Evolutionary conservation across 176 grass and related monocot species (phyloP).

Genomic region (Juncus inflexus): DNA sequence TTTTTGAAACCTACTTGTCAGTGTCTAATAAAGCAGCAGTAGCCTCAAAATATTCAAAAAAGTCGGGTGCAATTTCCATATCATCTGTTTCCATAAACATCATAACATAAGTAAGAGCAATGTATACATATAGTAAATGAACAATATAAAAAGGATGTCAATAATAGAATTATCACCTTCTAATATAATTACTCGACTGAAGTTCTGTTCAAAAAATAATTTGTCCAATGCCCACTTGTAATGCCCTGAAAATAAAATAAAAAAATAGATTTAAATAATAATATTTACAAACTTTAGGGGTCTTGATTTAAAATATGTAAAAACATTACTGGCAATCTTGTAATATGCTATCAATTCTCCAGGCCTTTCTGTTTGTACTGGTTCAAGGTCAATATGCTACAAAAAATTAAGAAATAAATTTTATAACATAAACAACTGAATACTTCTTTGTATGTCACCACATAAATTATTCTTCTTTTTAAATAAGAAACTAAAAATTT

Average conservation of each 20-base stretch:
- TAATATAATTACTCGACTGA: slow-evolving; percentile 86
- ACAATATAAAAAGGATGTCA: slow-evolving; percentile 14
- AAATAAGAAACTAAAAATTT: slow-evolving; percentile 23
- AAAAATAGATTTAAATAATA: slow-evolving; percentile 32
- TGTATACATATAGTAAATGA: neutral
- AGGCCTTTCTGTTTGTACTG: slow-evolving; percentile 80
- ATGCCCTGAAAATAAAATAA: slow-evolving; percentile 48
- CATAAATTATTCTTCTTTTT: neutral
- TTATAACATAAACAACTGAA: neutral
- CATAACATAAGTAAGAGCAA: no score
- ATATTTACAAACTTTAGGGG: neutral
- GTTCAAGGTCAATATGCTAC: slow-evolving; percentile 91
- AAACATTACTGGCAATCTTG: slow-evolving; percentile 92
- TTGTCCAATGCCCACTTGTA: slow-evolving; percentile 98
- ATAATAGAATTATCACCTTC: slow-evolving; percentile 60
- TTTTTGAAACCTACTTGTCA: slow-evolving; percentile 60
- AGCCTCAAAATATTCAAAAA: slow-evolving; percentile 91
- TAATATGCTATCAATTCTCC: slow-evolving; percentile 91
- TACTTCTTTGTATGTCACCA: no score
- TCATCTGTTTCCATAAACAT: slow-evolving; percentile 60
- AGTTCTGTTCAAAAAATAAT: slow-evolving; percentile 73
- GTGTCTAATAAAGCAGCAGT: slow-evolving; percentile 79
- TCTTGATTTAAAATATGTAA: slow-evolving; percentile 20
- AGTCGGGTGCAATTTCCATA: slow-evolving; percentile 94
- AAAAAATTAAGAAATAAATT: slow-evolving; percentile 14